These are phyloP conservation scores for Acer saccharum DNA, from an alignment of 345 rosid genomes.

Conservation along the genomic window DNA sequence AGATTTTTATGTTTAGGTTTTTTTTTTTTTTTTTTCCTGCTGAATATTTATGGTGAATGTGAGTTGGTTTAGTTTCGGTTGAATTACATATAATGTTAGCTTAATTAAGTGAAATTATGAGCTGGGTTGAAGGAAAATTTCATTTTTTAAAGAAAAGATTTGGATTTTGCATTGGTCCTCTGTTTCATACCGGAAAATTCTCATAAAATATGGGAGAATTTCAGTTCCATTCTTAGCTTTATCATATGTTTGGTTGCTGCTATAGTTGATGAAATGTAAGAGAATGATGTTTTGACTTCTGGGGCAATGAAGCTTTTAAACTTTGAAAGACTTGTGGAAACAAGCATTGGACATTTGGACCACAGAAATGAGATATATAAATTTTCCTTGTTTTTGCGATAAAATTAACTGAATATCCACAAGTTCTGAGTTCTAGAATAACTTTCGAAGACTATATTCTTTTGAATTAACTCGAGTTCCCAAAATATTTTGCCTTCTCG, in stretches of 20 bases:
- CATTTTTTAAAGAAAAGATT: not conserved
- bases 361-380: not conserved
- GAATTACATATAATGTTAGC: not conserved
- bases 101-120: not conserved
- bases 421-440: not conserved
- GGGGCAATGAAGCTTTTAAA: not conserved
- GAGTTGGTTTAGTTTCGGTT: not conserved
- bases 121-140: not conserved
- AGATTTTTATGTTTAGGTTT: too few relatives aligned
- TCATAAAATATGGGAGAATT: not conserved
- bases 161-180: not conserved
- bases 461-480: not conserved
- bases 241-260: not conserved
- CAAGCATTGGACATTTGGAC: not conserved
- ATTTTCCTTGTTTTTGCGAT: not conserved
- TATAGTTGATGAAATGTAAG: not conserved
- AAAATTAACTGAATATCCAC: not conserved
- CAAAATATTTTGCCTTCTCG: not conserved
- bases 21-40: too few relatives aligned
- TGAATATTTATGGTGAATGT: not conserved
- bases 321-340: not conserved
- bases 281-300: conserved; percentile 1
- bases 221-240: not conserved
- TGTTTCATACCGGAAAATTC: not conserved
- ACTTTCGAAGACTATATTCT: not conserved